Evolutionary conservation across 169 alveolate genomes (phyloP).

Genomic region (Eimeria acervulina): DNA sequence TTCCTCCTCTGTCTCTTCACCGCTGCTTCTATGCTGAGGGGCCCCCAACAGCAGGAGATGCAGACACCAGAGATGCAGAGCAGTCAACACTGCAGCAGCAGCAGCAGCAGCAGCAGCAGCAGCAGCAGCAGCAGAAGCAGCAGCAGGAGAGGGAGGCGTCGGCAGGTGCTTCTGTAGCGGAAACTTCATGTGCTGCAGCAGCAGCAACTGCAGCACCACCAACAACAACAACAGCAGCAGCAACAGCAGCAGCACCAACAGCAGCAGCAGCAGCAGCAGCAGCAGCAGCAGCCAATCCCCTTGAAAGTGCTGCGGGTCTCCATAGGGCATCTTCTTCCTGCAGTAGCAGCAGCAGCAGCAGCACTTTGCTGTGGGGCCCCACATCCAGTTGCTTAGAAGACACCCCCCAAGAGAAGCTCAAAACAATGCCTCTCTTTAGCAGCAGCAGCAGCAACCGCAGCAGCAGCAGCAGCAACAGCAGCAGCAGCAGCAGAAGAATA

Average conservation of each 20-base stretch:
- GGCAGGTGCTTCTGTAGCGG: neutral
- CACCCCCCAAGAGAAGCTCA: neutral
- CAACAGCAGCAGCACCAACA: neutral
- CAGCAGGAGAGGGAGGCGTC: neutral
- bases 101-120: conserved; percentile 17
- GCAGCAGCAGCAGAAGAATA: neutral
- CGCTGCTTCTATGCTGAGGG: neutral
- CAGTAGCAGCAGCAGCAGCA: no score
- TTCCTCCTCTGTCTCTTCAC: neutral
- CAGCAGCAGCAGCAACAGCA: conserved; percentile 44
- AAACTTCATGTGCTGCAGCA: neutral
- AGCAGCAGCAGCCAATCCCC: neutral
- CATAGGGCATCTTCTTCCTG: no score
- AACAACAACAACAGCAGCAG: neutral
- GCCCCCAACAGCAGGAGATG: neutral
- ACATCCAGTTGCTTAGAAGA: neutral
- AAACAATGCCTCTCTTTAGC: neutral
- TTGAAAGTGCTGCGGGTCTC: no score
- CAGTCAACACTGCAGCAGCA: conserved; percentile 8
- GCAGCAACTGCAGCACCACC: neutral
- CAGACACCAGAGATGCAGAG: neutral
- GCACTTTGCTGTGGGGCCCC: neutral
- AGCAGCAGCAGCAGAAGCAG: conserved; percentile 8
- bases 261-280: neutral
- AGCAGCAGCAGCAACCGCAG: conserved; percentile 38